phyloP scores from a whole-genome alignment of 441 rosid species.

The Pelargonium cotyledonis region DNA sequence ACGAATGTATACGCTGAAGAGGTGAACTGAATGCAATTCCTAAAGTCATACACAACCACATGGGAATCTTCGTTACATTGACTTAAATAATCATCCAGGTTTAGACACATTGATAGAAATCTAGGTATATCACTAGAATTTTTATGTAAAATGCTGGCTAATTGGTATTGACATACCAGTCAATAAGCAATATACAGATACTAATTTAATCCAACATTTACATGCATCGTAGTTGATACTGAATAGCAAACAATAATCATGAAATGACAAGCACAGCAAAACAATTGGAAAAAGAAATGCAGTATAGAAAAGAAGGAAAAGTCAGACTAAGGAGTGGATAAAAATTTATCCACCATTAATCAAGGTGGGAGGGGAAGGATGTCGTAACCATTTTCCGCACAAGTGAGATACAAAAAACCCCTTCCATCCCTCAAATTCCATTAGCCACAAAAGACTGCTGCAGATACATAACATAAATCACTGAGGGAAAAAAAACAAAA shows the following conservation, averaged over 20 bases:
- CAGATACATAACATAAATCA: conserved; percentile 6
- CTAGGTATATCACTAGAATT: background rate
- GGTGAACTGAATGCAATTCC: background rate
- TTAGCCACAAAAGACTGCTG: background rate
- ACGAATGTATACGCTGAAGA: background rate
- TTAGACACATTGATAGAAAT: background rate
- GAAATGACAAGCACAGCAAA: background rate
- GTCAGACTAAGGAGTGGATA: background rate
- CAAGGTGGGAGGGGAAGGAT: background rate
- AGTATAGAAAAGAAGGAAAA: background rate
- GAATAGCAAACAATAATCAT: background rate
- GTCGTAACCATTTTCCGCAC: background rate
- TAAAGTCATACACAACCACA: background rate
- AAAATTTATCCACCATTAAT: background rate
- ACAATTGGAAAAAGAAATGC: background rate
- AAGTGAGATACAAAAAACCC: background rate
- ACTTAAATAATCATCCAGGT: background rate
- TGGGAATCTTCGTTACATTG: background rate
- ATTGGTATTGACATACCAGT: background rate
- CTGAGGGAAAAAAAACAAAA: conserved; percentile 13
- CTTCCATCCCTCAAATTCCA: background rate
- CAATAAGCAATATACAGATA: background rate
- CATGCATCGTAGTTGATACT: background rate
- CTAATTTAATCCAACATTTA: background rate
- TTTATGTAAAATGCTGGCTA: background rate